Evolutionary conservation across 2,329 filamentous ascomycete genomes (phyloP), one percentile per base, ranked within the genome.

Genomic region (Periconia macrospinosa): DNA sequence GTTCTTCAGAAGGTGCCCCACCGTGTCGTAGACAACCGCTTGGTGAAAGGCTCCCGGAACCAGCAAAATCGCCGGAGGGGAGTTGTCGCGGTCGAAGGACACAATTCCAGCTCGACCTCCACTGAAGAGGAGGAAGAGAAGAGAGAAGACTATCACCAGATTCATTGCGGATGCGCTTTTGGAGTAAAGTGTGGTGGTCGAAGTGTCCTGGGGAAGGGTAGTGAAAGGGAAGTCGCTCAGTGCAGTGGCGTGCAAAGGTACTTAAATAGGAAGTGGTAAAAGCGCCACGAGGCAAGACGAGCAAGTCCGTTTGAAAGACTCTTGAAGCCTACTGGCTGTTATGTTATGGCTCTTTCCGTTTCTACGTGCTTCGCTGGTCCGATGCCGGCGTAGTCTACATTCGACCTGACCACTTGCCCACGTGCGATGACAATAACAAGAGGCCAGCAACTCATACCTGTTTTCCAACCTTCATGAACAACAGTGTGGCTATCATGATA

Each of bases 21-120:
- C 60, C 42, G 64, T 42, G 19, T 59, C 48, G 45, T 59, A 68
- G 0, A 64, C 55, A n/a, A 30, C 41, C 3, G 33, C 45, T 6
- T 37, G 33, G 53, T 68, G 64, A 51, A 68, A 69, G n/a, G 65
- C 62, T 33, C 63, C 61, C 1, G 58, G 58, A 3, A 64, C 55
- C 37, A 64, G 41, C 30, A 65, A 45, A 10, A 64, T 41, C 3
- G 46, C 51, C 2, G 44, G 43, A 47, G 13, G n/a, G 17, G 41
- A 20, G 23, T 30, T 18, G 37, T 27, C 19, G 2, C 15, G 10
- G 14, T 19, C 3, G 17, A 8, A n/a, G 27, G 37, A n/a, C 33
- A 13, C 33, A n/a, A 6, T 3, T 3, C 11, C 11, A 37, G 33
- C 33, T 37, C 15, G 11, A 37, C 6, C 33, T 13, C 11, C 33